These are phyloP conservation scores for Olyra latifolia DNA, from an alignment of 176 grass and related monocot species.

Conservation along the genomic window DNA sequence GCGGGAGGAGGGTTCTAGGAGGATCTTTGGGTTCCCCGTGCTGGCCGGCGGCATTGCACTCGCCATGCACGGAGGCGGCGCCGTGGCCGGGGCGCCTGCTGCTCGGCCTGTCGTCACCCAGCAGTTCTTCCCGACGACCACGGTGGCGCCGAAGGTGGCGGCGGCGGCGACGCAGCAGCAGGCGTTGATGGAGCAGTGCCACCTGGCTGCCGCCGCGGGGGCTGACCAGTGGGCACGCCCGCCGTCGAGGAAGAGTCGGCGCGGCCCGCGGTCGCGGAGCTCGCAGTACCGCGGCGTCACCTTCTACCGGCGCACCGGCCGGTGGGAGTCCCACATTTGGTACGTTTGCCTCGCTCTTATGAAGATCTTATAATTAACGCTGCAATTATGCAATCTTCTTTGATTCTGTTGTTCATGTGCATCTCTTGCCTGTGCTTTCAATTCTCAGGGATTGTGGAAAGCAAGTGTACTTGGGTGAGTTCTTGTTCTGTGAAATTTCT, in stretches of 20 bases:
- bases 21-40: constrained; percentile 26
- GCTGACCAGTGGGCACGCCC: constrained; percentile 27
- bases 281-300: constrained; percentile 87
- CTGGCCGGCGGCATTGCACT: neutral
- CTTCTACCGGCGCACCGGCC: constrained; percentile 77
- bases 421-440: neutral
- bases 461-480: constrained; percentile 78
- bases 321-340: constrained; percentile 83
- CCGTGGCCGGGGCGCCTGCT: neutral
- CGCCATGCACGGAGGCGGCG: no score
- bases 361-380: neutral
- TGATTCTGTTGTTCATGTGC: neutral
- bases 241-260: constrained; percentile 54
- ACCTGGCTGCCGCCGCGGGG: neutral
- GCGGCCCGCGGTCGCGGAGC: constrained; percentile 67
- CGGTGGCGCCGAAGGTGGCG: neutral
- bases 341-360: neutral
- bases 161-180: neutral
- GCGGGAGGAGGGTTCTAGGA: constrained; percentile 1
- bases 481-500: neutral
- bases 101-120: constrained; percentile 40
- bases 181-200: constrained; percentile 1
- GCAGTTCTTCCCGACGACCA: constrained; percentile 58
- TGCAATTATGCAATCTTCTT: neutral
- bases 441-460: constrained; percentile 74